phyloP scores from a whole-genome alignment of 768 basidiomycete species.

The Crepidotus variabilis region DNA sequence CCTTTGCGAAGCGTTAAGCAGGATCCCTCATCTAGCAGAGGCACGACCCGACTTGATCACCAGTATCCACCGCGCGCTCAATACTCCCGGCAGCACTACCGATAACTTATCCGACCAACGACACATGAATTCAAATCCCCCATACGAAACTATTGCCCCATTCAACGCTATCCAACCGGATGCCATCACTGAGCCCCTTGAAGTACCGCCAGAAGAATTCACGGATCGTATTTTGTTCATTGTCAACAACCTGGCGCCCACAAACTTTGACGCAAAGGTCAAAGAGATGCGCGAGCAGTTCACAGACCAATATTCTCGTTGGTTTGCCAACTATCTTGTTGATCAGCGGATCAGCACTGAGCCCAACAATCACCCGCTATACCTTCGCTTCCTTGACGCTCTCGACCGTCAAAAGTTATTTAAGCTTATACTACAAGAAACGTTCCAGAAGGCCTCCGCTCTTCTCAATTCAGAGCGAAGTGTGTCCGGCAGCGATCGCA shows the following conservation, averaged over 20 bases:
- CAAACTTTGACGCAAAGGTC: conserved; percentile 87
- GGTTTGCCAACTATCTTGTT: conserved; percentile 98
- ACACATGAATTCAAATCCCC: conserved; percentile 22
- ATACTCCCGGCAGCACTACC: conserved; percentile 41
- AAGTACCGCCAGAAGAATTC: conserved; percentile 76
- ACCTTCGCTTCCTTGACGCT: conserved; percentile 89
- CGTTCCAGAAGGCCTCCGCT: conserved; percentile 78
- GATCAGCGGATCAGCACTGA: conserved; percentile 94
- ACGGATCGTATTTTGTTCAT: conserved; percentile 97
- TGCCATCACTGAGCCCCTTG: conserved; percentile 52
- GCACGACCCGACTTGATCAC: conserved; percentile 77
- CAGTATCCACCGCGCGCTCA: conserved; percentile 66
- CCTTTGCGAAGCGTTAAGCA: conserved; percentile 82
- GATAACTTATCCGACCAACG: conserved; percentile 38
- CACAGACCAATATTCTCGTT: conserved; percentile 78
- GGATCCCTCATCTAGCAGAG: conserved; percentile 84
- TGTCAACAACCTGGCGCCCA: conserved; percentile 94
- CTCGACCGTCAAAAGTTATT: conserved; percentile 64
- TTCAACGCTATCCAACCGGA: conserved; percentile 84
- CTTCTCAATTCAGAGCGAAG: conserved; percentile 92
- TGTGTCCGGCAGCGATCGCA: conserved; percentile 80
- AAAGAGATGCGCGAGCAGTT: conserved; percentile 84
- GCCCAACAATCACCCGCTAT: conserved; percentile 94
- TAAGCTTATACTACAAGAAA: conserved; percentile 89
- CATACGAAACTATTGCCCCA: conserved; percentile 21